Evolutionary conservation across 768 basidiomycete species (phyloP), one percentile per base, ranked within the genome.

Genomic region (Termitomyces sp.): DNA sequence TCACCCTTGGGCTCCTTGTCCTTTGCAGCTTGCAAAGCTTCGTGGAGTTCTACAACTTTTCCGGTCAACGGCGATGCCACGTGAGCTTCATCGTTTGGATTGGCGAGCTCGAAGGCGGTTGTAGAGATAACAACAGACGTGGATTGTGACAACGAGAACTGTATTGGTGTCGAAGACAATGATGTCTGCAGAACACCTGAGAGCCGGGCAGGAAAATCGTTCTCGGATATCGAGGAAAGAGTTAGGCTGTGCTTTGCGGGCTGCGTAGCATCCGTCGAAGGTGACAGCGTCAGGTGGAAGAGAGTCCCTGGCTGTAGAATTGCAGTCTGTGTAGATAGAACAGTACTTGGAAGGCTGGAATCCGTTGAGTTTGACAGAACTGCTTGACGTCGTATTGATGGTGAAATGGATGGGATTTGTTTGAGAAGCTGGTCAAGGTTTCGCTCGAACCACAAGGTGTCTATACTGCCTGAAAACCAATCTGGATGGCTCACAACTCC

Each of bases 361-460:
- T 35, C 13, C 22, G 28, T 38, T 15, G 40, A 44, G 22, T 51
- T 58, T 54, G 35, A 22, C 58, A 36, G 18, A 20, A 52, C 38
- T 52, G 57, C n/a, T 39, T 22, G 33, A 38, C 28, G 13, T 11
- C 22, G 59, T 46, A 8, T 38, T 16, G 51, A 51, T 52, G 16
- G 42, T 18, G 56, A 56, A 20, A 15, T 16, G 16, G 50, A 51
- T 48, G 62, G 62, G 16, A 72, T 74, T 2, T 68, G 49, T 9
- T 52, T 38, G 33, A 73, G 49, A 4, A 74, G 61, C 1, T 62
- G 58, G 3, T 56, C 56, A 18, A 70, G 42, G 39, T 75, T 75
- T 45, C 73, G 63, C 61, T 78, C 77, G 39, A 78, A 55, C 77
- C 76, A 78, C 4, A 76, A 51, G 4, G 75, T 76, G 59, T 77